Base-by-base conservation (phyloP, 78 protist genomes). In the Cavenderia fasciculata region DNA sequence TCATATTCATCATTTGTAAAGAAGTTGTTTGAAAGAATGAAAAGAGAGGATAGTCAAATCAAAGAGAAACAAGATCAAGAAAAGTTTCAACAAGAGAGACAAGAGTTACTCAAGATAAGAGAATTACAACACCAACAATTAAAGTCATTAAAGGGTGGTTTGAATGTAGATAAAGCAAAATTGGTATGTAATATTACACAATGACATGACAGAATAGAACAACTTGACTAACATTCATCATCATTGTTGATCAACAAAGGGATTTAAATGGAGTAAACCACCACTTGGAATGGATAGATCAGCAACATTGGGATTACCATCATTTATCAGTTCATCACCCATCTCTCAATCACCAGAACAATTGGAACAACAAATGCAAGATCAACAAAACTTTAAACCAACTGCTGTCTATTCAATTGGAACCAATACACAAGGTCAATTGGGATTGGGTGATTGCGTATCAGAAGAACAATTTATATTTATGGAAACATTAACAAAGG, bases 331-430 rank as follows among this genome's bases (percentile, higher is more conserved):
- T n/a, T n/a, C n/a, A n/a, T n/a, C n/a, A n/a, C n/a, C n/a, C n/a
- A n/a, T n/a, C n/a, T n/a, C 72, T 11, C 54, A 43, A 27, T 63
- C n/a, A 36, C 31, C 72, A 36, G 47, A 33, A 29, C 4, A 46
- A 59, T 12, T 43, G 2, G 11, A 59, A 57, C 29, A 59, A 8
- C 70, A 75, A 31, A 25, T 36, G n/a, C 29, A 75, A 61, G 4
- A 57, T 4, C 27, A 19, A 52, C 4, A 57, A 57, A 57, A 57
- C 8, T 63, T 63, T n/a, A 63, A 63, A 63, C 72, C 72, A 63
- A 78, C 87, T 8, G 87, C 75, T 31, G 74, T 78, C 16, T 78
- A 78, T 65, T 65, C 87, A 34, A 65, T 78, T 33, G 87, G 87
- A 36, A 44, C n/a, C 18, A 78, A 78, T 65, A 47, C 33, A 51